Percentiles rank a stretch among this genome's conserved stretches.
Evolutionary conservation across 1,139 yeast genomes (phyloP).

Genomic region (Yamadazyma dushanensis): DNA sequence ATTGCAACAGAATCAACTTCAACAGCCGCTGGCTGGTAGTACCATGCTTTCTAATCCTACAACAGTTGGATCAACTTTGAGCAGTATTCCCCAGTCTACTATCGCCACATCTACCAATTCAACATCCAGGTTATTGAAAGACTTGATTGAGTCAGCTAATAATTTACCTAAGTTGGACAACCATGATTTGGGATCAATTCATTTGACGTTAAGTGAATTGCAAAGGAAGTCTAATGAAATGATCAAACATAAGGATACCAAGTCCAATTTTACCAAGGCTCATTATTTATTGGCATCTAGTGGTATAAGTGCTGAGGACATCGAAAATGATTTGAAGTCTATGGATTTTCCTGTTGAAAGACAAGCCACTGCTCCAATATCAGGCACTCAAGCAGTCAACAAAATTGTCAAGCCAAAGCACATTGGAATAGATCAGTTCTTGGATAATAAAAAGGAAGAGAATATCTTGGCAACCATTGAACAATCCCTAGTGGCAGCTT

Average conservation of each 20-base stretch:
- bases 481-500: conserved; percentile 70
- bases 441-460: conserved; percentile 75
- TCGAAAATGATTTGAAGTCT: conserved; percentile 62
- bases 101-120: conserved; percentile 9
- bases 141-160: conserved; percentile 68
- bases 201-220: conserved; percentile 75
- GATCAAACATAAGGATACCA: conserved; percentile 44
- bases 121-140: conserved; percentile 39
- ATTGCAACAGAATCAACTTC: background rate
- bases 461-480: conserved; percentile 82
- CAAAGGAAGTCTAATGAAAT: conserved; percentile 66
- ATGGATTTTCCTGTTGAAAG: conserved; percentile 25
- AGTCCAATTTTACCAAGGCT: conserved; percentile 71
- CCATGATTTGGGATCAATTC: conserved; percentile 69
- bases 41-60: background rate
- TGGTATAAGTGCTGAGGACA: conserved; percentile 86
- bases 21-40: conserved; percentile 1
- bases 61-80: background rate
- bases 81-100: conserved; percentile 1
- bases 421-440: conserved; percentile 50
- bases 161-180: conserved; percentile 63
- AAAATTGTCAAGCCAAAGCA: conserved; percentile 15
- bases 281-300: conserved; percentile 89
- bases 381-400: conserved; percentile 4
- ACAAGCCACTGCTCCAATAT: conserved; percentile 1